Base-by-base conservation (phyloP, 345 rosid species). In the Dovyalis caffra region DNA sequence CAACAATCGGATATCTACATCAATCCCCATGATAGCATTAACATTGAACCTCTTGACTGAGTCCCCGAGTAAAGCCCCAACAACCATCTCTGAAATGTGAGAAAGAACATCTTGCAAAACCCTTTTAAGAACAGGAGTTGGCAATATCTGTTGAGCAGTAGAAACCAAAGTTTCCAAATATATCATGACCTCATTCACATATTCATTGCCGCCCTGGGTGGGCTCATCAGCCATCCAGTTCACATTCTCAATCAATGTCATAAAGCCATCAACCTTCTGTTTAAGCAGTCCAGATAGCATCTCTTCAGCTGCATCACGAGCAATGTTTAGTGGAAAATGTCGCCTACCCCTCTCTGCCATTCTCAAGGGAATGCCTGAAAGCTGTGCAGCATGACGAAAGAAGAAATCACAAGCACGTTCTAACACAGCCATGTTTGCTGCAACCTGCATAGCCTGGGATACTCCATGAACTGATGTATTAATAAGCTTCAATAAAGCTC, bases 401-500 rank as follows among this genome's bases (percentile, higher is more conserved):
- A 92, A 95, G 87, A 95, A 95, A 78, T 91, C 99, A 69, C 99
- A 95, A 79, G 99, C 99, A 43, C 99, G 98, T 74, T 92, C 98
- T 69, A 95, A 76, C 32, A 95, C 99, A 1, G 93, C 90, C 99
- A 95, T 95, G 81, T 95, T 95, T 47, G 99, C 99, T 11, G 99
- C 98, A 58, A 91, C 88, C 83, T 90, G 99, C 99, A 92, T 95
- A 8, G 98, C 99, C 82, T 92, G 99, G 35, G 99, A 83, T 66
- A 91, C 99, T 60, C 95, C 98, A 66, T 88, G 93, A 51, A 90
- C 86, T 37, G 99, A 92, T 1, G 95, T 78, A 80, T 66, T 89
- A 15, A 91, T 88, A 67, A 95, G 88, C 83, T 92, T 95, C 85
- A 92, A 76, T 78, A 95, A 68, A 75, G 96, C 95, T 69, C 87